phyloP scores from a whole-genome alignment of 306 rosid species.

The Trichosanthes cucumerina region DNA sequence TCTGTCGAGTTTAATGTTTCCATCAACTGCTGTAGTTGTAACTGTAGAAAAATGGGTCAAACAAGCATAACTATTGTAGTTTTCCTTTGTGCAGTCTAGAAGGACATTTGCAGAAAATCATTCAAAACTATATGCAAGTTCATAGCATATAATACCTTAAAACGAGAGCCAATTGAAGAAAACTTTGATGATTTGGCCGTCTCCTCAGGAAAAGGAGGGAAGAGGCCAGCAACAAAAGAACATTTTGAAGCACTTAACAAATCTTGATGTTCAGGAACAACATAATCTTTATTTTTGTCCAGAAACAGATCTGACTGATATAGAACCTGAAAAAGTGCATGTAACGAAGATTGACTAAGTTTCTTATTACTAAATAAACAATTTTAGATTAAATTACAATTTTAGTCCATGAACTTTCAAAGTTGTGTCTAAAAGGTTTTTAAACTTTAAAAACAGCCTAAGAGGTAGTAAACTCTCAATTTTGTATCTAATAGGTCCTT shows the following conservation, averaged over 20 bases:
- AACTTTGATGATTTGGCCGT: constrained; percentile 69
- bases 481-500: neutral
- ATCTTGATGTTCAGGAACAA: constrained; percentile 92
- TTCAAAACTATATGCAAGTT: constrained; percentile 9
- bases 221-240: constrained; percentile 71
- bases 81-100: neutral
- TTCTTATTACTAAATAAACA: neutral
- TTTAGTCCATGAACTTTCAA: neutral
- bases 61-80: constrained; percentile 16
- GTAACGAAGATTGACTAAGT: neutral
- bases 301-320: constrained; percentile 82
- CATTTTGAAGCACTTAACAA: constrained; percentile 75
- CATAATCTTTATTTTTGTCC: constrained; percentile 91
- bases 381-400: neutral
- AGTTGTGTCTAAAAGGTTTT: neutral
- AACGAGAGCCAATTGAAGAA: constrained; percentile 89
- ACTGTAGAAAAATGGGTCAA: constrained; percentile 45
- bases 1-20: constrained; percentile 63
- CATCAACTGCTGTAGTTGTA: constrained; percentile 89
- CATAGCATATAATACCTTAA: constrained; percentile 44
- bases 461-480: neutral
- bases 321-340: constrained; percentile 58
- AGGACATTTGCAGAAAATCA: neutral
- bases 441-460: neutral
- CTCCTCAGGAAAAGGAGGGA: constrained; percentile 74